Conservation (phyloP, 805 yeast genomes). For the Candida stauntonica region DNA sequence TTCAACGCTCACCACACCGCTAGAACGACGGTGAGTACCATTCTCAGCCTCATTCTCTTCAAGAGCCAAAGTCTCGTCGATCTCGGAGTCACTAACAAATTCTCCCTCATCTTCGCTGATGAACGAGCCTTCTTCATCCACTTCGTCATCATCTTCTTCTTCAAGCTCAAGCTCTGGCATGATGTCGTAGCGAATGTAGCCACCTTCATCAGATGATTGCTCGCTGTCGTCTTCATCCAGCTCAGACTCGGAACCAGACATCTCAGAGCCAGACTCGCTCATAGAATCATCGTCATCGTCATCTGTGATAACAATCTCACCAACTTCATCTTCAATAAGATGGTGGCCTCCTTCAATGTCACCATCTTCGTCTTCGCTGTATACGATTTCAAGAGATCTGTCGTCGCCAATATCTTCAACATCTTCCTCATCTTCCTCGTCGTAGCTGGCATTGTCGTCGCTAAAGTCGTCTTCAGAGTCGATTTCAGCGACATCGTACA, state of each 20-base stretch:
- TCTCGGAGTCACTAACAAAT: slow-evolving; percentile 9
- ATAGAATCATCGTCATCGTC: slow-evolving; percentile 16
- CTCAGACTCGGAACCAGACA: slow-evolving; percentile 22
- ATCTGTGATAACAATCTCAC: slow-evolving; percentile 18
- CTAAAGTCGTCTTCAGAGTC: slow-evolving; percentile 61
- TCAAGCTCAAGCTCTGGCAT: slow-evolving; percentile 13
- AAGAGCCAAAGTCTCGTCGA: slow-evolving; percentile 26
- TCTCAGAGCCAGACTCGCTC: slow-evolving; percentile 15
- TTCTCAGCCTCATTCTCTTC: slow-evolving; percentile 21
- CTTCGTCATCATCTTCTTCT: slow-evolving; percentile 18
- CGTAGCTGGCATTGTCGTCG: slow-evolving; percentile 44
- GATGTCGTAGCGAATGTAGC: slow-evolving; percentile 14
- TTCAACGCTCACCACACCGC: slow-evolving; percentile 5
- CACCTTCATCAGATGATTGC: slow-evolving; percentile 8
- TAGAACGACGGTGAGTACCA: neutral
- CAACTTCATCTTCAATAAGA: slow-evolving; percentile 29
- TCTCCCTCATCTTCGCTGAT: slow-evolving; percentile 10
- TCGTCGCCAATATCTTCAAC: slow-evolving; percentile 16
- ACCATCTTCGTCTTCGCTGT: slow-evolving; percentile 31
- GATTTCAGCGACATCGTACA: slow-evolving; percentile 81
- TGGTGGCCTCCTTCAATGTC: slow-evolving; percentile 30
- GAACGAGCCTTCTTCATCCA: slow-evolving; percentile 28
- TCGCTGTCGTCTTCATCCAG: slow-evolving; percentile 19
- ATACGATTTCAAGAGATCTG: slow-evolving; percentile 27
- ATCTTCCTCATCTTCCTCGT: slow-evolving; percentile 40